Percentiles rank a stretch among this genome's conserved stretches.
Conservation (phyloP, 768 basidiomycete species). For the Lactarius hengduanensis region DNA sequence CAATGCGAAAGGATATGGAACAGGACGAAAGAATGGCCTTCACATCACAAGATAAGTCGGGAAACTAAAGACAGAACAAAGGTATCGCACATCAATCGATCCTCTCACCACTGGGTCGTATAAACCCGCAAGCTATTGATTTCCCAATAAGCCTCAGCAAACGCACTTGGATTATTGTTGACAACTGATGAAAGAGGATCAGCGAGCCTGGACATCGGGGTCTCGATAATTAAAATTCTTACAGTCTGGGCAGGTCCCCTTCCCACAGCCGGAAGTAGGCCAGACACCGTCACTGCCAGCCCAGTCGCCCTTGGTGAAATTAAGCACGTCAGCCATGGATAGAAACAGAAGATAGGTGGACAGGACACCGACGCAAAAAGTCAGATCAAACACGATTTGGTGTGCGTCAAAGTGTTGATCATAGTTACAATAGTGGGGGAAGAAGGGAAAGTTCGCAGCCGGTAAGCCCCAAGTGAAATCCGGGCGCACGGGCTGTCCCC, state of each 20-base stretch:
- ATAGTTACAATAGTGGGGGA: constrained; percentile 48
- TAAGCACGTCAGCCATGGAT: background rate
- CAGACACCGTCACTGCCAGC: constrained; percentile 13
- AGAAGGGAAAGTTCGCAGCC: constrained; percentile 47
- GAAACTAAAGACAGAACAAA: background rate
- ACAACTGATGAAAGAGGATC: constrained; percentile 44
- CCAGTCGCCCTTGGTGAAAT: constrained; percentile 25
- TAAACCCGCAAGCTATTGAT: constrained; percentile 62
- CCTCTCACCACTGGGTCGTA: constrained; percentile 25
- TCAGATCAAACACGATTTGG: constrained; percentile 55
- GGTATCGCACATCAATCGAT: background rate
- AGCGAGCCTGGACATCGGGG: background rate
- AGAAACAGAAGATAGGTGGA: constrained; percentile 7
- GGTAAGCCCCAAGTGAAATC: constrained; percentile 44
- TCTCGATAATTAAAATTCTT: constrained; percentile 31
- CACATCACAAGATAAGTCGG: background rate
- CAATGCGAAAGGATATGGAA: background rate
- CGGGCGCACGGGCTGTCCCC: constrained; percentile 13
- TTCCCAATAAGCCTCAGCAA: constrained; percentile 67
- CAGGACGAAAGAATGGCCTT: background rate
- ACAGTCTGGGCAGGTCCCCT: constrained; percentile 47
- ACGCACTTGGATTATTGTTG: constrained; percentile 54
- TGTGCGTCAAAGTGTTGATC: constrained; percentile 53
- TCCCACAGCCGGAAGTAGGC: constrained; percentile 39
- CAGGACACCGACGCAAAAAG: constrained; percentile 52